Evolutionary conservation across 345 rosid genomes (phyloP).

Genomic region (Kernera saxatilis): DNA sequence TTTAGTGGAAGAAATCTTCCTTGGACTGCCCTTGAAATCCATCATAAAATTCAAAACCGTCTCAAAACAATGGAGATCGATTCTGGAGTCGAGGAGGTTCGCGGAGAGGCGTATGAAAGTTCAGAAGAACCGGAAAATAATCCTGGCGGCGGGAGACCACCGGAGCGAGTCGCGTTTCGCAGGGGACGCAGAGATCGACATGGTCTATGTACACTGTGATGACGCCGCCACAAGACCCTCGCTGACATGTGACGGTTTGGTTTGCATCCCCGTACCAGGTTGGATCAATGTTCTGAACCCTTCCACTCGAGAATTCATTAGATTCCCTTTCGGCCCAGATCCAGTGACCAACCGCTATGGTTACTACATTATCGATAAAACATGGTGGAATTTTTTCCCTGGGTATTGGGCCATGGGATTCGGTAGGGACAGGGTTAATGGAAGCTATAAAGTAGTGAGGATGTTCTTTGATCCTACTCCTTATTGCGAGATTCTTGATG

Average conservation of each 20-base stretch:
- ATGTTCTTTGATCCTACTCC: not conserved
- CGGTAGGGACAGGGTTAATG: not conserved
- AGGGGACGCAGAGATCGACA: not conserved
- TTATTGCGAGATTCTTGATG: not conserved
- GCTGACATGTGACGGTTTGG: not conserved
- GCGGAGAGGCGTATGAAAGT: not conserved
- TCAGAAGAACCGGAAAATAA: not conserved
- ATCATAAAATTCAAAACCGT: not conserved
- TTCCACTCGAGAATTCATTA: not conserved
- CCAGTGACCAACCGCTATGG: not conserved
- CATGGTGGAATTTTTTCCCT: not conserved
- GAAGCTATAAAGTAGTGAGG: not conserved
- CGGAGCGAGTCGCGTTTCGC: not conserved
- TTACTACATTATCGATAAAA: too few relatives aligned
- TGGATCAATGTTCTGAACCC: constrained; percentile 6
- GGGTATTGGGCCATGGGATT: not conserved
- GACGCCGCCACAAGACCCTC: not conserved
- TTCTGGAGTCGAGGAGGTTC: not conserved
- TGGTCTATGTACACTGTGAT: not conserved
- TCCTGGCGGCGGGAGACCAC: not conserved
- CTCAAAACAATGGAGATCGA: not conserved
- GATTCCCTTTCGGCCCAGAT: not conserved
- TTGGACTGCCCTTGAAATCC: not conserved
- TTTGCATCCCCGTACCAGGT: constrained; percentile 2
- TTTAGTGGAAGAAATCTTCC: not conserved